phyloP scores from a whole-genome alignment of 495 filamentous ascomycete species.

The Staphylotrichum tortipilum region DNA sequence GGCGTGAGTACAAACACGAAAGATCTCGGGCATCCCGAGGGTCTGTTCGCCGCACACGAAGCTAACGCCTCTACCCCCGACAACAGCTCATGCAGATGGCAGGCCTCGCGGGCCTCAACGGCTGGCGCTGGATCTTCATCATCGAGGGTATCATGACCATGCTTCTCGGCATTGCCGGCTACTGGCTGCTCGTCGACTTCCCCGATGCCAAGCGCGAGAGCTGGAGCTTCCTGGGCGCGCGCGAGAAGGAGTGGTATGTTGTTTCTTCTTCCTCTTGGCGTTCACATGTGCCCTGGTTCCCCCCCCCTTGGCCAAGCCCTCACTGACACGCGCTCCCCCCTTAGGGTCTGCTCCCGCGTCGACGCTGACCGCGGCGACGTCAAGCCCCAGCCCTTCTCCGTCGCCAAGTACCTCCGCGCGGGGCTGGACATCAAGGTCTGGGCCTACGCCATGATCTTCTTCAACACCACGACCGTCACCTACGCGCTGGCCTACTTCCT shows the following conservation, averaged over 20 bases:
- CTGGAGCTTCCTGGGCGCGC: slow-evolving; percentile 44
- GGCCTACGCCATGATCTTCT: slow-evolving; percentile 52
- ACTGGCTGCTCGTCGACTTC: slow-evolving; percentile 51
- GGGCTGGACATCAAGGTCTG: slow-evolving; percentile 52
- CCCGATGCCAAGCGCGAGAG: slow-evolving; percentile 44
- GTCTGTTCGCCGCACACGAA: too few relatives aligned
- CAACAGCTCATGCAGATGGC: slow-evolving; percentile 47
- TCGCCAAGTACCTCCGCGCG: slow-evolving; percentile 41
- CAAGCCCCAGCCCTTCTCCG: slow-evolving; percentile 39
- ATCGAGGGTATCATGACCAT: slow-evolving; percentile 48
- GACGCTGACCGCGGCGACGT: slow-evolving; percentile 52
- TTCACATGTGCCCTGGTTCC: too few relatives aligned
- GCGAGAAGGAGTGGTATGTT: slow-evolving; percentile 40
- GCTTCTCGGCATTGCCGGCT: slow-evolving; percentile 38
- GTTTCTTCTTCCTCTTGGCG: too few relatives aligned
- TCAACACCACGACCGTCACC: slow-evolving; percentile 49
- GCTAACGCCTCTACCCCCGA: background rate
- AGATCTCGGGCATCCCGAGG: too few relatives aligned
- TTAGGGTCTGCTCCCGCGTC: slow-evolving; percentile 46
- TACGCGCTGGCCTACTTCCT: slow-evolving; percentile 63
- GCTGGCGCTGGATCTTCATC: slow-evolving; percentile 61
- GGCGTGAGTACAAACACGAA: slow-evolving; percentile 31
- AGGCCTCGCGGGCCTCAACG: slow-evolving; percentile 38
- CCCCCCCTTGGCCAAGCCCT: too few relatives aligned
- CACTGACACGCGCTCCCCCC: background rate